Base-by-base conservation (phyloP, 352 stramenopile genomes). In the Phytophthora hybrid region DNA sequence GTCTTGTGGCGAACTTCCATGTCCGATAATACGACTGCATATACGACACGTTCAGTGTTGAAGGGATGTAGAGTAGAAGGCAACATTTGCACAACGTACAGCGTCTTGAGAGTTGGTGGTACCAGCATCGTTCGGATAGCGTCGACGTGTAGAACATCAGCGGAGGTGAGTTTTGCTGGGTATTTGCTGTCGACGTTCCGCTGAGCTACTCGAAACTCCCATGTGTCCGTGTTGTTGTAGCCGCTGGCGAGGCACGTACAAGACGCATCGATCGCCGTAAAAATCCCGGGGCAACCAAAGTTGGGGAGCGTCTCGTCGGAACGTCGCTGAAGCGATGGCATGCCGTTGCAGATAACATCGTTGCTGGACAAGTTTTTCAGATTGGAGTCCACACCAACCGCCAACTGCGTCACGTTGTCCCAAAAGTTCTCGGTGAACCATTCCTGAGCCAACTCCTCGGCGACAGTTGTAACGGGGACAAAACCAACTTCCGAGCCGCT, bases 401-500 rank as follows among this genome's bases (percentile, higher is more conserved):
- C 76, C 37, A 83, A 60, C 23, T 80, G 73, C 37, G 76, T 83
- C 55, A 71, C 54, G 39, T 78, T 76, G 32, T 80, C 59, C 41
- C 59, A 60, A 44, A 83, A 73, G 26, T 80, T 83, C 31, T 44
- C 23, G 2, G 29, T 72, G 49, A 80, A 80, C 76, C 76, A 82
- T 59, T 72, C 53, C 29, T 82, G 76, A 32, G 64, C 68, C n/a
- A 80, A 18, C 5, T 56, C 69, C 51, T 80, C 60, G 1, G 76
- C 76, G 32, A 58, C 49, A 0, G 76, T 73, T 44, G 65, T 77
- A 23, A 44, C 21, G 14, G 51, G 7, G 18, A 74, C 44, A 34
- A 77, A 67, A 26, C 71, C 71, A 29, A 75, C 71, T 51, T 75
- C 66, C 8, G 71, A 75, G 2, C 71, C 66, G 0, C 34, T 46